Evolutionary conservation across 257 asterid genomes (phyloP).

Genomic region (Phtheirospermum japonicum): DNA sequence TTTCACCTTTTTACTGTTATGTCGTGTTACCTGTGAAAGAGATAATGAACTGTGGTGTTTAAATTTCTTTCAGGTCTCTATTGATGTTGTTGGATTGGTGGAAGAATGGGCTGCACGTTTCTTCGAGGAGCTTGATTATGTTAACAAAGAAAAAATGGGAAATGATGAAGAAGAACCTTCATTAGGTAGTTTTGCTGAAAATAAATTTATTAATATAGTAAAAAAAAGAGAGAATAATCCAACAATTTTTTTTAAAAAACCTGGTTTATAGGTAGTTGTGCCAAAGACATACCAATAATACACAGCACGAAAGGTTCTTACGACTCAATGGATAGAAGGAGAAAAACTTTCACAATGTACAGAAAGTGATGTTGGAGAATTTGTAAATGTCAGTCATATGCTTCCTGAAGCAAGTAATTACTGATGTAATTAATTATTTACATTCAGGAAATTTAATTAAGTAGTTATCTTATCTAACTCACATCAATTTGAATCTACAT

Average conservation of each 20-base stretch:
- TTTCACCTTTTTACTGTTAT: no score
- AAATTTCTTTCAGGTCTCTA: no score
- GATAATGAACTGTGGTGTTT: no score
- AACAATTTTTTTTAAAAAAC: slow-evolving; percentile 12
- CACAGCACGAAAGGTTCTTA: slow-evolving; percentile 96
- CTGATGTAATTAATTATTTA: slow-evolving; percentile 12
- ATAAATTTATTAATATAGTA: not conserved
- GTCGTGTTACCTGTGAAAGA: no score
- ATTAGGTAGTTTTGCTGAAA: slow-evolving; percentile 56
- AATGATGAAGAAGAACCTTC: slow-evolving; percentile 97
- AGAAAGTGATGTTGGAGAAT: slow-evolving; percentile 95
- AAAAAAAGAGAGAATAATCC: not conserved
- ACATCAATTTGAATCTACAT: slow-evolving; percentile 44
- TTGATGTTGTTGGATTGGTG: no score
- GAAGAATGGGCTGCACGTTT: no score
- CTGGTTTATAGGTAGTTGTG: slow-evolving; percentile 74
- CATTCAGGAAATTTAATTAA: slow-evolving; percentile 10
- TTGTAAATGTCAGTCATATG: slow-evolving; percentile 97
- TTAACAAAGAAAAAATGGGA: slow-evolving; percentile 99
- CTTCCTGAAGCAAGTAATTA: slow-evolving; percentile 93
- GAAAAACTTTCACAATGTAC: slow-evolving; percentile 99
- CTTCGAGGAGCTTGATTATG: no score
- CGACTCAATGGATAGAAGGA: slow-evolving; percentile 92
- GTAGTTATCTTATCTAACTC: slow-evolving; percentile 28
- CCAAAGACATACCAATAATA: slow-evolving; percentile 79